Base-by-base conservation (phyloP, 768 basidiomycete species). In the Phlebiopsis gigantea region DNA sequence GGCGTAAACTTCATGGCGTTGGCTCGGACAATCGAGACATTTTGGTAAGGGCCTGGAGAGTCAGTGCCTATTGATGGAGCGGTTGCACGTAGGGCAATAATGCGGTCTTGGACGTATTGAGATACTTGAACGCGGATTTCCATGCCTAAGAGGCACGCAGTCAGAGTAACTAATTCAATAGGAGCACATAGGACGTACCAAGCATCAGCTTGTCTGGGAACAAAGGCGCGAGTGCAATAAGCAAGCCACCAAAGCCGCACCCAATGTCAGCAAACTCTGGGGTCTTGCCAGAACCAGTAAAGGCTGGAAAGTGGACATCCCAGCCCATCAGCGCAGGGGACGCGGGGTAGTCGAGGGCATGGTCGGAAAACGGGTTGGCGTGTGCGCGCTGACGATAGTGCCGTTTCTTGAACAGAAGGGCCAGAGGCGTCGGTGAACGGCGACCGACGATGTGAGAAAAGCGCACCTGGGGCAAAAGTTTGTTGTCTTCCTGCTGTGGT, bases 1-100 rank as follows among this genome's bases (percentile, higher is more conserved):
- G 95, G 90, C 55, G 98, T 79, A 71, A 98, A 98, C 74, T 98
- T 98, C 95, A 98, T 98, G 46, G 93, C 89, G 69, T 99, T 99
- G 14, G 91, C 95, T 49, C 97, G 87, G 61, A 97, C 88, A 61
- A 98, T 83, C 31, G 93, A 93, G 54, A 97, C 83, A 69, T 98
- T 98, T 63, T 91, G 84, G 70, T 85, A 93, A 43, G 82, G 79
- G 1, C 79, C 72, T 1, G 75, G 66, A 28, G 56, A 31, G 50
- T 8, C 47, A 14, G 60, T 24, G 9, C 62, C 53, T 10, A 61
- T 49, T 1, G 62, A 57, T 14, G 70, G 70, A 47, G 80, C 71
- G 43, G 82, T 81, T 46, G 88, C 75, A n/a, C 97, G 88, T 41
- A 94, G 80, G n/a, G 96, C 97, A 31, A 82, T 74, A 65, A 99